Evolutionary conservation across 495 filamentous ascomycete species (phyloP).

Genomic region (Neurospora sp.): DNA sequence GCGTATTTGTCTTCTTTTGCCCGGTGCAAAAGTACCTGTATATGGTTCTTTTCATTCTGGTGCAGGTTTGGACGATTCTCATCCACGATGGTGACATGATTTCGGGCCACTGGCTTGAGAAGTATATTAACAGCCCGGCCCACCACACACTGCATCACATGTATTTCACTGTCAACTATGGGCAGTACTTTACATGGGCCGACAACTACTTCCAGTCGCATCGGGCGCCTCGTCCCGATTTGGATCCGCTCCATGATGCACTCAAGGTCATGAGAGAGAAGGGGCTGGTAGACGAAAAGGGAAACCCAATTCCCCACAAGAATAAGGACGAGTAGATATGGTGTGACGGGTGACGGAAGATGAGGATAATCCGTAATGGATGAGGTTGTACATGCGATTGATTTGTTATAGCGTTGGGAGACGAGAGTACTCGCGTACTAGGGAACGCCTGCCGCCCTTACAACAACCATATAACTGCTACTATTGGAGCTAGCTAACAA

Average conservation of each 20-base stretch:
- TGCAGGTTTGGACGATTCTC: slow-evolving; percentile 16
- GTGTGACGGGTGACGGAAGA: neutral
- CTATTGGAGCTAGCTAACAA: neutral
- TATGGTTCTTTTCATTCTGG: slow-evolving; percentile 11
- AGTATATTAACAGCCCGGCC: slow-evolving; percentile 16
- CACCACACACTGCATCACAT: slow-evolving; percentile 18
- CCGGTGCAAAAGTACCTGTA: slow-evolving; percentile 16
- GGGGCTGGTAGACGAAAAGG: slow-evolving; percentile 16
- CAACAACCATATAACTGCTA: neutral
- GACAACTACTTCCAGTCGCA: slow-evolving; percentile 14
- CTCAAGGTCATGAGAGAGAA: slow-evolving; percentile 13
- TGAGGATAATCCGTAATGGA: neutral
- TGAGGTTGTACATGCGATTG: neutral
- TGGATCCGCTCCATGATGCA: slow-evolving; percentile 13
- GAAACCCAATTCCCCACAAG: slow-evolving; percentile 7
- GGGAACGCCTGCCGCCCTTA: neutral
- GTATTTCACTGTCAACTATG: slow-evolving; percentile 19
- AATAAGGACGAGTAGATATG: slow-evolving; percentile 2
- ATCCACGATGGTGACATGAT: slow-evolving; percentile 20
- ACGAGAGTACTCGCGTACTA: neutral
- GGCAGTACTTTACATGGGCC: slow-evolving; percentile 17
- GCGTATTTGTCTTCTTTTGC: slow-evolving; percentile 16
- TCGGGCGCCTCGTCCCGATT: slow-evolving; percentile 9
- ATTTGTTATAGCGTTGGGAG: neutral
- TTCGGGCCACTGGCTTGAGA: slow-evolving; percentile 15